Evolutionary conservation across 441 rosid species (phyloP).

Genomic region (Manihot esculenta): DNA sequence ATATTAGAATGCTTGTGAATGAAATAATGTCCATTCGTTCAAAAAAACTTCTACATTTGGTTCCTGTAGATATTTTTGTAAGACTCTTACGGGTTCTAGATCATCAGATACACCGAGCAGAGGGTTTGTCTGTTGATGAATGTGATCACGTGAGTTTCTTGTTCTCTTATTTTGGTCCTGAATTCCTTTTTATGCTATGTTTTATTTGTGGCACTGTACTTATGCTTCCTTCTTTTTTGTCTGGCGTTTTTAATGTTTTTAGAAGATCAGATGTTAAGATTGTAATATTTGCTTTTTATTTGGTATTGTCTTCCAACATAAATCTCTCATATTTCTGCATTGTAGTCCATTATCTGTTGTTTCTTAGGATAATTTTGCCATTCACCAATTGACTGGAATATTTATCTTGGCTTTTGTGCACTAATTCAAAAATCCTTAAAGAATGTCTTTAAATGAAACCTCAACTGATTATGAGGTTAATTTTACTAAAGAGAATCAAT

Average conservation of each 20-base stretch:
- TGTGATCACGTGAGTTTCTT: conserved; percentile 68
- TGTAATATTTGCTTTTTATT: too few relatives aligned
- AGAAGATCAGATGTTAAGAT: neutral
- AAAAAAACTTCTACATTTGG: conserved; percentile 83
- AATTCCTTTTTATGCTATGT: neutral
- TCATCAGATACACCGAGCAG: conserved; percentile 98
- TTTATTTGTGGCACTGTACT: neutral
- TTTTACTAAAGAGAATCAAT: neutral
- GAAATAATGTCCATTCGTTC: conserved; percentile 75
- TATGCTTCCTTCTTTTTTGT: neutral
- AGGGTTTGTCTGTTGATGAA: conserved; percentile 77
- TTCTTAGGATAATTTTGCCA: neutral
- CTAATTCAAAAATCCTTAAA: neutral
- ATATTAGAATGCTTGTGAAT: conserved; percentile 73
- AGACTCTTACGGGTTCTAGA: conserved; percentile 75
- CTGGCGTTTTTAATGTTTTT: conserved; percentile 3
- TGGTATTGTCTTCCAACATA: neutral
- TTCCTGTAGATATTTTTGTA: conserved; percentile 77
- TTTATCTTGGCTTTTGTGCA: neutral
- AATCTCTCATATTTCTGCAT: neutral
- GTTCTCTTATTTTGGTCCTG: neutral
- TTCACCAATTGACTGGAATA: neutral
- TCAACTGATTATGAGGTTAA: neutral
- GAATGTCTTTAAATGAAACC: conserved; percentile 2
- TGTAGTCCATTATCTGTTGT: neutral